Base-by-base conservation (phyloP, 441 rosid genomes). In the Macaranga tanarius region DNA sequence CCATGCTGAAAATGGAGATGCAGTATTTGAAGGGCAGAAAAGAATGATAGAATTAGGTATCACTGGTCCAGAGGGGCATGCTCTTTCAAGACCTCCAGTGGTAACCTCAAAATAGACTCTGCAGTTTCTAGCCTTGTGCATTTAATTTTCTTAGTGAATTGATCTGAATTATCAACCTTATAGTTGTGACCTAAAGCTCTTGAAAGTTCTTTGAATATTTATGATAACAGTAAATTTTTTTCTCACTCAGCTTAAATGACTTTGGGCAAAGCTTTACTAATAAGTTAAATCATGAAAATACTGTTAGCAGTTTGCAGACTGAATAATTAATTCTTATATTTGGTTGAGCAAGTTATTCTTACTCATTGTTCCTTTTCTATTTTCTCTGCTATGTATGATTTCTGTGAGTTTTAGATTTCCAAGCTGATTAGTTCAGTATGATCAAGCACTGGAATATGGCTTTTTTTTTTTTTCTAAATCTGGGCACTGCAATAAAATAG, bases 1-100 rank as follows among this genome's bases (percentile, higher is more conserved):
- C 76, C 99, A 95, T 81, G 98, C 98, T 66, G 99, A 95, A 90
- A 92, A 95, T 80, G 98, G 99, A 66, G 98, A 95, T 86, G 99
- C 93, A 42, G 99, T 92, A 4, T 85, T 85, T 52, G 97, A 90
- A 87, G 99, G 99, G 62, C 99, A 95, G 81, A 84, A 84, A 62
- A 82, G 93, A 78, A 95, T 95, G 93, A 89, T 92, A 65, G 95
- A 91, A 62, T 90, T 95, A 38, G 97, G 97, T 75, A 89, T 95
- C 72, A 91, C 89, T 25, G 99, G 99, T 71, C 97, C 99, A 40
- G 99, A 92, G 72, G 99, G 99, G 57, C 99, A 95, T 84, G 88
- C 93, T 71, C 99, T 93, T 79, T 93, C 99, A 11, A 87, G 99
- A 80, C 99, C 98, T 26, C 82, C 97, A 44, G 85, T 86, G 96